Percentiles rank a stretch among this genome's conserved stretches.
Evolutionary conservation across 305 asterid genomes (phyloP).

Genomic region (Fraxinus paxiana): DNA sequence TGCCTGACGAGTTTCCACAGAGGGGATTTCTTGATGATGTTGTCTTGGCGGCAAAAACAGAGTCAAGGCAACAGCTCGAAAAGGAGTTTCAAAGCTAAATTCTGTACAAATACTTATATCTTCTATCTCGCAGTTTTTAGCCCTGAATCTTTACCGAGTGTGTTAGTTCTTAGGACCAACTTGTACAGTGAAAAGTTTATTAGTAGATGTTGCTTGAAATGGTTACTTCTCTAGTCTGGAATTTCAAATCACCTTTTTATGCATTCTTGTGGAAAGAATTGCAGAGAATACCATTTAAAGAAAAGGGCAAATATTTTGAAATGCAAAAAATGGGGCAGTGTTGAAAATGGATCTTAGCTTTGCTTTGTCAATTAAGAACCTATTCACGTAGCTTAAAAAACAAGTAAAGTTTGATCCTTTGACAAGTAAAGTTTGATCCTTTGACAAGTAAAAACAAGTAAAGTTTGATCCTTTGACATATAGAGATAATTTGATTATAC

Average conservation of each 20-base stretch:
- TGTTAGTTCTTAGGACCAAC: neutral
- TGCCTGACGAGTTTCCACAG: constrained; percentile 78
- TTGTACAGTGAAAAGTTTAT: neutral
- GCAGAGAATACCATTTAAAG: neutral
- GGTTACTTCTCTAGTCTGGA: neutral
- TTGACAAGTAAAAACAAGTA: neutral
- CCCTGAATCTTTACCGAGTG: neutral
- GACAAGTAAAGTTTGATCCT: too few relatives aligned
- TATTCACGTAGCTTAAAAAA: neutral
- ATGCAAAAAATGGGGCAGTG: neutral
- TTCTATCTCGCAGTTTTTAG: neutral
- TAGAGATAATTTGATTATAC: too few relatives aligned
- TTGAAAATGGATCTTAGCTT: neutral
- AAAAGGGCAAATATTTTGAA: neutral
- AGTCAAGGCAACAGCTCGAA: constrained; percentile 51
- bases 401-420: neutral
- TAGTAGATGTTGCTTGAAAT: neutral
- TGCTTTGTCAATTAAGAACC: neutral
- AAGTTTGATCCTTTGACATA: neutral
- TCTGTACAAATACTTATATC: constrained; percentile 5
- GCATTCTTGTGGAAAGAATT: neutral
- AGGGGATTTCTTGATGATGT: constrained; percentile 76
- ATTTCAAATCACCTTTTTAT: neutral
- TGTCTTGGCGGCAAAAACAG: constrained; percentile 67
- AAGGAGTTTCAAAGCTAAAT: constrained; percentile 45